Percentiles rank a stretch among this genome's conserved stretches.
These are phyloP conservation scores for Mortierella sp. DNA, from an alignment of 371 early-diverging fungal species.

Conservation along the genomic window DNA sequence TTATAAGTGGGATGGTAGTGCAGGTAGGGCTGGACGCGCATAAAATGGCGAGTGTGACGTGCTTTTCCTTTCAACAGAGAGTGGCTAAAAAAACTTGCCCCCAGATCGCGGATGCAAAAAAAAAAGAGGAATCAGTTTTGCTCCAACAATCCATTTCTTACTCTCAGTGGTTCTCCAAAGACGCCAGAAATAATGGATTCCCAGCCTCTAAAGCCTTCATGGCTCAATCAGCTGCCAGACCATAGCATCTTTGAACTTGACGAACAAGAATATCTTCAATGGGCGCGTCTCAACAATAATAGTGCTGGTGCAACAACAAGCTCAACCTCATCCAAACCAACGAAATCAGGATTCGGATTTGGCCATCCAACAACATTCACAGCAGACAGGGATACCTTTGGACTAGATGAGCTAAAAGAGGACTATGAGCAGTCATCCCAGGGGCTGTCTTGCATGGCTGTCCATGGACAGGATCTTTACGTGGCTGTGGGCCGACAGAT, in stretches of 20 bases:
- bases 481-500: constrained; percentile 42
- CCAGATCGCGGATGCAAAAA: no score
- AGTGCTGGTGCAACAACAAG: neutral
- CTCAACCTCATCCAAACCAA: neutral
- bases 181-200: no score
- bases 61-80: no score
- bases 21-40: no score
- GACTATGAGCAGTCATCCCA: constrained; percentile 29
- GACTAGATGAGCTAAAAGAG: constrained; percentile 35
- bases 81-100: no score
- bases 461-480: constrained; percentile 42
- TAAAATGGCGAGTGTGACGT: no score
- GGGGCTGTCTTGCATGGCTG: constrained; percentile 43
- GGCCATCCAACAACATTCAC: neutral
- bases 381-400: constrained; percentile 21
- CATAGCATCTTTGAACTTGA: constrained; percentile 51
- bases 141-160: neutral
- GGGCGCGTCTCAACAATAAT: constrained; percentile 27
- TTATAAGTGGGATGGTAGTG: no score
- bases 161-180: neutral
- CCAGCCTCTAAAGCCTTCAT: constrained; percentile 13
- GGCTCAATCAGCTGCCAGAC: constrained; percentile 49
- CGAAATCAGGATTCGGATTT: neutral
- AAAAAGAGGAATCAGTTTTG: neutral
- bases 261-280: constrained; percentile 49